Evolutionary conservation across 805 yeast species (phyloP), one percentile per base, ranked within the genome.

Genomic region (Geotrichum ghanense): DNA sequence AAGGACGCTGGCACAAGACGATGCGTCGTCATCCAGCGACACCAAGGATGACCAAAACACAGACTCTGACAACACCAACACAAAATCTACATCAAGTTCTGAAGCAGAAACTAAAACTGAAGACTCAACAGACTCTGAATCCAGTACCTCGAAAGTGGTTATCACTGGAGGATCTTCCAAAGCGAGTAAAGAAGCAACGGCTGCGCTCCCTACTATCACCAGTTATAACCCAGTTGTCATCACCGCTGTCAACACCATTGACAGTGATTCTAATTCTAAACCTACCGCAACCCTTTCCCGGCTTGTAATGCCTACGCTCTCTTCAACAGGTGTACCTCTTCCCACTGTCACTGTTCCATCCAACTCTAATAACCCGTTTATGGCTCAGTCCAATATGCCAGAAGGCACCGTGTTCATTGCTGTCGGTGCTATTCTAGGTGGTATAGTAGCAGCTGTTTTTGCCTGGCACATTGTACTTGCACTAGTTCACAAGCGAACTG

Each of bases 401-500:
- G 71, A 75, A 42, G 95, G 95, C 1, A 82, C 92, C 1, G 88
- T 87, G 2, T 86, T 85, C 64, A 86, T 87, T 45, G 82, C 84
- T 0, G 82, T 85, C 40, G 95, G 94, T 1, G 69, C 81, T 9
- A 69, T 80, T 35, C 76, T 80, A 3, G 84, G 80, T 0, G 78
- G 77, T 34, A 65, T 83, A 2, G 62, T 79, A 20, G 51, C 80
- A 3, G 71, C 70, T 1, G 68, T 81, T 37, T 51, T 74, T 9
- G 52, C 70, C 14, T 79, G 81, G 74, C 75, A 81, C 53, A 55
- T 73, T 20, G 60, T 74, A 21, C 66, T 70, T 37, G 73, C 75
- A 7, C 49, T 53, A 45, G 48, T 55, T 42, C 77, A 86, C 3
- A 72, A 73, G 22, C 68, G 74, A 48, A 58, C 72, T 39, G 78